Percentiles rank a stretch among this genome's conserved stretches.
These are phyloP conservation scores for Lactifluus rugatus DNA, from an alignment of 768 basidiomycete species.

Conservation along the genomic window DNA sequence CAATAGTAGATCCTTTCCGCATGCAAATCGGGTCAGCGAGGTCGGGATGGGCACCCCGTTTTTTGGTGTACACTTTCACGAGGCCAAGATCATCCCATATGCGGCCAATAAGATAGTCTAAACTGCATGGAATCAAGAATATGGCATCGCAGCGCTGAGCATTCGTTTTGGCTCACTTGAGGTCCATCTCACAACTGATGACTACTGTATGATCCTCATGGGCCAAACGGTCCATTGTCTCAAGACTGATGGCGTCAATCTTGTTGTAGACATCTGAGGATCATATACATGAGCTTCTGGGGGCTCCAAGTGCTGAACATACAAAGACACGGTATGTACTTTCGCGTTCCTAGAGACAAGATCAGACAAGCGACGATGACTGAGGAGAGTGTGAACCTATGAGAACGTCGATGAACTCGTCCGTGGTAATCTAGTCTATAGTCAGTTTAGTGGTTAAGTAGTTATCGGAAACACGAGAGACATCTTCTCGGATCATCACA, in stretches of 20 bases:
- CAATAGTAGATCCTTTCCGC: conserved; percentile 86
- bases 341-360: conserved; percentile 59
- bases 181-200: conserved; percentile 90
- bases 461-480: conserved; percentile 29
- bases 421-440: conserved; percentile 67
- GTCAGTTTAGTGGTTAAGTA: conserved; percentile 8
- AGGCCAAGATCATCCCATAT: conserved; percentile 75
- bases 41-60: conserved; percentile 90
- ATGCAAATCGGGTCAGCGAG: conserved; percentile 84
- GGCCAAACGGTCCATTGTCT: conserved; percentile 75
- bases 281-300: not conserved
- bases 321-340: conserved; percentile 93
- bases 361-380: not conserved
- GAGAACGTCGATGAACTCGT: conserved; percentile 97
- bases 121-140: conserved; percentile 30
- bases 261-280: conserved; percentile 88
- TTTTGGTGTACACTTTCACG: conserved; percentile 94
- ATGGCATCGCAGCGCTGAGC: not conserved
- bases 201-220: conserved; percentile 80
- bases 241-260: conserved; percentile 79
- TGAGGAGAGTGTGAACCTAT: conserved; percentile 46
- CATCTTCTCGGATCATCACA: conserved; percentile 98
- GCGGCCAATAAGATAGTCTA: conserved; percentile 63
- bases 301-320: conserved; percentile 23
- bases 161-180: conserved; percentile 49